Evolutionary conservation across 1,284 basidiomycete genomes (phyloP).

Genomic region (Prillingera fragicola): DNA sequence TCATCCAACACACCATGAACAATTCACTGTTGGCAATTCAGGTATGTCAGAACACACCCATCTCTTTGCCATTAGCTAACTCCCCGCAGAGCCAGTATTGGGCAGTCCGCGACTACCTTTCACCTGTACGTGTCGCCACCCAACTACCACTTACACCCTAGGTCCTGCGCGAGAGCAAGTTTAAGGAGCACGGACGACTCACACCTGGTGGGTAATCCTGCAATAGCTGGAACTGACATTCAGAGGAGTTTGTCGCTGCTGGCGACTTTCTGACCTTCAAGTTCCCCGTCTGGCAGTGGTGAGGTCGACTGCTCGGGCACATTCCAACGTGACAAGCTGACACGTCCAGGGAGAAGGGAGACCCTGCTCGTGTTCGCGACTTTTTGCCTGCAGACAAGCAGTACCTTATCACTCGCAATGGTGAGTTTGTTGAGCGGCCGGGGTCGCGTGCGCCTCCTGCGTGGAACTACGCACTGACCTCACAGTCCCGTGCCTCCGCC

Average conservation of each 20-base stretch:
- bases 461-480: background rate
- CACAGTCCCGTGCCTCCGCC: slow-evolving; percentile 78
- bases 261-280: slow-evolving; percentile 93
- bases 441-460: background rate
- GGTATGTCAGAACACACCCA: slow-evolving; percentile 23
- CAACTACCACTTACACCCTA: slow-evolving; percentile 35
- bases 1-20: slow-evolving; percentile 26
- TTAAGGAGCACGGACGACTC: slow-evolving; percentile 96
- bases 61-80: slow-evolving; percentile 7
- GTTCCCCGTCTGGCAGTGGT: slow-evolving; percentile 94
- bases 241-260: slow-evolving; percentile 93
- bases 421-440: slow-evolving; percentile 40
- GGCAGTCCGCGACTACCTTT: slow-evolving; percentile 93
- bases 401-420: slow-evolving; percentile 84
- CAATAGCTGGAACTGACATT: slow-evolving; percentile 2
- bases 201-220: slow-evolving; percentile 69
- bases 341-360: slow-evolving; percentile 73
- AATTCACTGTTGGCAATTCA: slow-evolving; percentile 48
- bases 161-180: slow-evolving; percentile 97
- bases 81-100: slow-evolving; percentile 72
- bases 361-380: slow-evolving; percentile 74
- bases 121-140: slow-evolving; percentile 58
- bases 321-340: background rate
- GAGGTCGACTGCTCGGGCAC: slow-evolving; percentile 31
- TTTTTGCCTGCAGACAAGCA: slow-evolving; percentile 93